Evolutionary conservation across 371 early-diverging fungal genomes (phyloP).

Genomic region (Paraphysoderma sedebokerense): DNA sequence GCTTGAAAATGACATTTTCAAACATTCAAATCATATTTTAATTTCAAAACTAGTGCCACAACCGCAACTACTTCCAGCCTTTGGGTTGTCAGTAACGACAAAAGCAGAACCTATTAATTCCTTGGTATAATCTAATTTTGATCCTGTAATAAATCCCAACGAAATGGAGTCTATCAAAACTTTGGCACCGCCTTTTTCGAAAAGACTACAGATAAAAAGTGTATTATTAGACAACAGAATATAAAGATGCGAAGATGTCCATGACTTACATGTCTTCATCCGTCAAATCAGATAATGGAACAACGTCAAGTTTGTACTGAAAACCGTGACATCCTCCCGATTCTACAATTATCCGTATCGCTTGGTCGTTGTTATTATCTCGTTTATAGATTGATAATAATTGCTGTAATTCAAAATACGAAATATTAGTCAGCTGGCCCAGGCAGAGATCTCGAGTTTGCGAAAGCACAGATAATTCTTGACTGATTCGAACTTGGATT

Average conservation of each 20-base stretch:
- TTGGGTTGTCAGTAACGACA: constrained; percentile 73
- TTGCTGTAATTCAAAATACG: constrained; percentile 27
- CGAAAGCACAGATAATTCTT: no score
- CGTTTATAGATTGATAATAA: constrained; percentile 35
- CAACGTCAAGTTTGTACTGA: constrained; percentile 79
- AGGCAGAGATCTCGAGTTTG: no score
- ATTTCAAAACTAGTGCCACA: constrained; percentile 3
- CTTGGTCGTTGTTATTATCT: constrained; percentile 33
- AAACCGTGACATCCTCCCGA: constrained; percentile 93
- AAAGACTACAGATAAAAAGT: constrained; percentile 24
- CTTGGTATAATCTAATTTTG: constrained; percentile 72
- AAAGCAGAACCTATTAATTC: constrained; percentile 88
- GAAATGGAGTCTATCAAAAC: constrained; percentile 68
- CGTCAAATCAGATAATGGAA: constrained; percentile 6
- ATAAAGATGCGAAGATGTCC: not conserved
- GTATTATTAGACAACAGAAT: not conserved
- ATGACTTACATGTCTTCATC: constrained; percentile 52
- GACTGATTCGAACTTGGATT: no score
- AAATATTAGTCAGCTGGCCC: no score
- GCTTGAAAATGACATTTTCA: constrained; percentile 2
- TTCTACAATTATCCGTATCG: constrained; percentile 69
- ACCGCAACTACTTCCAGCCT: constrained; percentile 27
- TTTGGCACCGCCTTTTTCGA: constrained; percentile 65
- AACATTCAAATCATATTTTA: not conserved
- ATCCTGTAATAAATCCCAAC: constrained; percentile 68